Evolutionary conservation across 805 yeast genomes (phyloP).

Genomic region (Debaryomyces maramus): DNA sequence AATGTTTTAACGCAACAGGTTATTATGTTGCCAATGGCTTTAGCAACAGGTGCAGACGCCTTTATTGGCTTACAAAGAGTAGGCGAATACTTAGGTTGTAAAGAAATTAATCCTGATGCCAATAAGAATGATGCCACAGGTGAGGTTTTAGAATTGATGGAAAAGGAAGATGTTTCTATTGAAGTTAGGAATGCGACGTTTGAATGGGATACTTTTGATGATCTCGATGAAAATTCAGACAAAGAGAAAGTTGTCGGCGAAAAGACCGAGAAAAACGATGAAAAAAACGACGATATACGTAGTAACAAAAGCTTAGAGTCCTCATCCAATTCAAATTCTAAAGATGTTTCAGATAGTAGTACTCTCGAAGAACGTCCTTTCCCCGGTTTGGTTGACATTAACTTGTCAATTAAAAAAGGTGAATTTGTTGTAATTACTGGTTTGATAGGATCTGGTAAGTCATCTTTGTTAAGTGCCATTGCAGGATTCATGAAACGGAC

Average conservation of each 20-base stretch:
- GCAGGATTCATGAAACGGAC: constrained; percentile 38
- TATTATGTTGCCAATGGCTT: constrained; percentile 68
- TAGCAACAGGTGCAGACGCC: constrained; percentile 70
- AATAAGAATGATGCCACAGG: constrained; percentile 24
- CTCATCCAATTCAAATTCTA: constrained; percentile 1
- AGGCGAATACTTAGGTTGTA: constrained; percentile 49
- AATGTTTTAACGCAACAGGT: constrained; percentile 61
- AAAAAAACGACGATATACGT: not conserved
- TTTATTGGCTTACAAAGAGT: constrained; percentile 60
- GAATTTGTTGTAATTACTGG: constrained; percentile 40
- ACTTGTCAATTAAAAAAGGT: constrained; percentile 27
- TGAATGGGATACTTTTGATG: constrained; percentile 29
- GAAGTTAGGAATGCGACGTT: constrained; percentile 23
- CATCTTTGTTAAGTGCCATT: constrained; percentile 38
- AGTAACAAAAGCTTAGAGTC: no score
- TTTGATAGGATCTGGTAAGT: constrained; percentile 36
- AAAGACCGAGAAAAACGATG: constrained; percentile 1
- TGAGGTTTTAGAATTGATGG: constrained; percentile 24
- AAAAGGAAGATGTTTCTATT: constrained; percentile 21
- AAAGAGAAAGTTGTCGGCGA: not conserved
- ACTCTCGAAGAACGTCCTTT: constrained; percentile 19
- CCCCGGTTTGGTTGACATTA: constrained; percentile 28
- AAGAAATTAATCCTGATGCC: constrained; percentile 40
- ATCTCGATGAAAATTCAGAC: not conserved
- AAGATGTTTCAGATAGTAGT: constrained; percentile 9